These are phyloP conservation scores for Camelina hispida DNA, from an alignment of 345 rosid genomes.

Conservation along the genomic window DNA sequence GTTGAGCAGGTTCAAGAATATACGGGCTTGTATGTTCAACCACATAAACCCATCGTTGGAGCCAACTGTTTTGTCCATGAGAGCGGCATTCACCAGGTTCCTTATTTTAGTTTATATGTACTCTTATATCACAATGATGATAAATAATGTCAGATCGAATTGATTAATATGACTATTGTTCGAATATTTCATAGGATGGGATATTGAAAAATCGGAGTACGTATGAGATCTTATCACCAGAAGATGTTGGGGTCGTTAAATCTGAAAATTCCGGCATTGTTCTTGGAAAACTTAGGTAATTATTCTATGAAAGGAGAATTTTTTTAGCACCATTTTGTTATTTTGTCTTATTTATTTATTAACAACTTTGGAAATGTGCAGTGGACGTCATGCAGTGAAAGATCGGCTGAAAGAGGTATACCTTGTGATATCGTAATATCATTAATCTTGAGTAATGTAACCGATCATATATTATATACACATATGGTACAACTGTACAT, in stretches of 20 bases:
- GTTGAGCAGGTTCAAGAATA: conserved; percentile 74
- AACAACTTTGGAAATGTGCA: conserved; percentile 32
- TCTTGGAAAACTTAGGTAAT: conserved; percentile 83
- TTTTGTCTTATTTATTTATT: neutral
- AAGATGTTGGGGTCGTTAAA: conserved; percentile 80
- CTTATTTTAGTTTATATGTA: neutral
- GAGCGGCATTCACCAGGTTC: conserved; percentile 73
- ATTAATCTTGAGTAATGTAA: neutral
- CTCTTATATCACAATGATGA: neutral
- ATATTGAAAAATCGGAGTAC: conserved; percentile 86
- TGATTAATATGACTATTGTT: neutral
- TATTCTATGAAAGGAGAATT: neutral
- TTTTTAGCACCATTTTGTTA: neutral
- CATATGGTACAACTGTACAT: neutral
- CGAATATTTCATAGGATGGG: conserved; percentile 65
- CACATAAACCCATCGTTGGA: conserved; percentile 94
- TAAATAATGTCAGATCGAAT: neutral
- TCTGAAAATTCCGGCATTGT: conserved; percentile 73
- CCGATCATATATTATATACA: neutral
- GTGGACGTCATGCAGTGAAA: conserved; percentile 89
- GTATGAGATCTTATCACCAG: conserved; percentile 87
- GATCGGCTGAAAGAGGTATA: conserved; percentile 67
- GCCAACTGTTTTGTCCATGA: conserved; percentile 91
- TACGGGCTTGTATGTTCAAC: conserved; percentile 79
- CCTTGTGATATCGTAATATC: neutral